Base-by-base conservation (phyloP, 2,329 filamentous ascomycete species). In the Beauveria pseudobassiana region DNA sequence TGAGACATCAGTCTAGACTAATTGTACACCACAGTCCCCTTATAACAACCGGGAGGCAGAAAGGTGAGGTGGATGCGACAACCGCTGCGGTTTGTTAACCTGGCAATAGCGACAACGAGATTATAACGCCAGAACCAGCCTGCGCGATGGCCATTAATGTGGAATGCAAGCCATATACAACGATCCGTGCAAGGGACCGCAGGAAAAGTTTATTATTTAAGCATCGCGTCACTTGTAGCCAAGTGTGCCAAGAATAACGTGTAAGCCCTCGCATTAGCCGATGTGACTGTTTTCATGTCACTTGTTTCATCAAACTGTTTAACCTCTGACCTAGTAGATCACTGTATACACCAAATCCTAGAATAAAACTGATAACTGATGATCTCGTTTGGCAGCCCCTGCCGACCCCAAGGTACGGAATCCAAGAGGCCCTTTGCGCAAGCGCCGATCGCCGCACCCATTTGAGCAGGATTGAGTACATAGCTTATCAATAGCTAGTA, bases 391-490 rank as follows among this genome's bases (percentile, higher is more conserved):
- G 14, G 34, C 30, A 34, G 30, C 30, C 30, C 30, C 30, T 34
- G 12, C 12, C 30, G 30, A 34, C 30, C 30, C 30, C 34, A 30
- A 28, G 22, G 46, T 43, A 38, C 56, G 34, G 30, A 51, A 28
- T 20, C n/a, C 16, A 42, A 14, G 9, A 52, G 22, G 7, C 24
- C 22, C 24, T 26, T 51, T 52, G 48, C 57, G 57, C 48, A 59
- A 59, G 48, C 48, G 46, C 46, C 57, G 38, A 52, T 59, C 14
- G 20, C 18, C 12, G 24, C 48, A 26, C 48, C 28, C 48, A 50
- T 58, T 59, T 59, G 57, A 59, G 57, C 57, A 59, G 12, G 24
- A 52, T 59, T 59, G 57, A 59, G 57, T 52, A 14, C 12, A 14
- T 38, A 28, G 38, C 38, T 58, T 30, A 30, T 9, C 30, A 50